Evolutionary conservation across 257 asterid species (phyloP).

Genomic region (Solanum pimpinellifolium): DNA sequence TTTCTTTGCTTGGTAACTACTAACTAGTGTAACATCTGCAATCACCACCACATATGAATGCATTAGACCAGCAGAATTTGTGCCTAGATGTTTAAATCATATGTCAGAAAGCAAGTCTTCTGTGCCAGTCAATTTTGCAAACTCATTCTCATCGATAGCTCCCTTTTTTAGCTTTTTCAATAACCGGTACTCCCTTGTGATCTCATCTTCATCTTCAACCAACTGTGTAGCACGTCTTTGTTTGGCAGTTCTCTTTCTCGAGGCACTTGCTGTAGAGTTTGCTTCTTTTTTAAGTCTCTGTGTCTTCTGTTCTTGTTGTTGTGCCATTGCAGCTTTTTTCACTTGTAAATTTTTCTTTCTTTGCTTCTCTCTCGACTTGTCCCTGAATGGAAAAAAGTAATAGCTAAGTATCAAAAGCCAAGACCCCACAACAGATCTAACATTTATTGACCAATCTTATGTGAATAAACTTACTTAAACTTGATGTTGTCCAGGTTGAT

Average conservation of each 20-base stretch:
- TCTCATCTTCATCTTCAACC: conserved; percentile 76
- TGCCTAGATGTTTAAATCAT: not conserved
- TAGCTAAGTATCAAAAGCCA: not conserved
- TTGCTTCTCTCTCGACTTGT: conserved; percentile 78
- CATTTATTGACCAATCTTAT: not conserved
- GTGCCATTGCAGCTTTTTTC: conserved; percentile 39
- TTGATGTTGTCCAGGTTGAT: conserved; percentile 62
- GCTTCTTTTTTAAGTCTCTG: conserved; percentile 27
- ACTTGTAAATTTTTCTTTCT: conserved; percentile 64
- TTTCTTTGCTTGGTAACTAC: not conserved
- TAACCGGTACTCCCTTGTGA: conserved; percentile 59
- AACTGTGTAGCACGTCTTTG: conserved; percentile 80
- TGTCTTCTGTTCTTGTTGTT: conserved; percentile 22
- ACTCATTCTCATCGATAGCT: conserved; percentile 52
- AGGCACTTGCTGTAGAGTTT: conserved; percentile 17
- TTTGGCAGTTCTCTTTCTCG: conserved; percentile 77
- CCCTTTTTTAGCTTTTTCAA: conserved; percentile 77
- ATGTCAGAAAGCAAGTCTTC: conserved; percentile 47
- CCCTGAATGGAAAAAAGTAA: conserved; percentile 31
- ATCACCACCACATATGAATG: not conserved
- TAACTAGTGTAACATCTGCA: not conserved
- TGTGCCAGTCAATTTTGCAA: conserved; percentile 70
- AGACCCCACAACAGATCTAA: not conserved
- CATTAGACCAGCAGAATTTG: not conserved
- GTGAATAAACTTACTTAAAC: conserved; percentile 23